phyloP scores from a whole-genome alignment of 2,329 filamentous ascomycete species.

The Daldinia sp. region DNA sequence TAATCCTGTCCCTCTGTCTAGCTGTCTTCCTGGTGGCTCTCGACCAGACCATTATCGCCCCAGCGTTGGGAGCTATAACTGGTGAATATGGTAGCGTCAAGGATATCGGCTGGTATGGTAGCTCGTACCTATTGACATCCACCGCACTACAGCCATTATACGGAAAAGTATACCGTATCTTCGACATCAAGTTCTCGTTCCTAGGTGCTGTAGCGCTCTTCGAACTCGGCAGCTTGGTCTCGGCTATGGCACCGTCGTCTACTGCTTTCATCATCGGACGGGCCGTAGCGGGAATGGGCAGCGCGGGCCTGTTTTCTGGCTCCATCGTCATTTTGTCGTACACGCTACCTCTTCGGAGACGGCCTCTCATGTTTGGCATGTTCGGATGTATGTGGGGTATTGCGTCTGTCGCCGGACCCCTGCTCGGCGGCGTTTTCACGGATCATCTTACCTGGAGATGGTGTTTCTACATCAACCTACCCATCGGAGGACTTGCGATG shows the following conservation, averaged over 20 bases:
- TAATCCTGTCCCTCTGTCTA: conserved; percentile 34
- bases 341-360: conserved; percentile 23
- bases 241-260: conserved; percentile 48
- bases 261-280: conserved; percentile 50
- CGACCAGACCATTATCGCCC: conserved; percentile 39
- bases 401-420: conserved; percentile 30
- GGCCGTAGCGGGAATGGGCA: conserved; percentile 49
- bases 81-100: conserved; percentile 41
- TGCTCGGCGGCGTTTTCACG: conserved; percentile 36
- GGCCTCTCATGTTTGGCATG: conserved; percentile 30
- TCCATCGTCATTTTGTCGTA: conserved; percentile 35
- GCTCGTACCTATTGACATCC: conserved; percentile 42
- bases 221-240: conserved; percentile 48
- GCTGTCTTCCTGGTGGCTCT: conserved; percentile 39
- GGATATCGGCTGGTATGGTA: conserved; percentile 45
- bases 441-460: conserved; percentile 36
- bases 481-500: conserved; percentile 44
- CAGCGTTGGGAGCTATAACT: conserved; percentile 41
- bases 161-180: conserved; percentile 46
- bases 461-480: conserved; percentile 41
- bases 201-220: conserved; percentile 44
- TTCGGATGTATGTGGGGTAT: conserved; percentile 34
- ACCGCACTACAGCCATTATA: conserved; percentile 39
- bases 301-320: conserved; percentile 36
- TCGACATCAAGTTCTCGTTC: conserved; percentile 45